Percentiles rank a stretch among this genome's conserved stretches.
Evolutionary conservation across 768 basidiomycete genomes (phyloP).

Genomic region (Auriscalpium vulgare): DNA sequence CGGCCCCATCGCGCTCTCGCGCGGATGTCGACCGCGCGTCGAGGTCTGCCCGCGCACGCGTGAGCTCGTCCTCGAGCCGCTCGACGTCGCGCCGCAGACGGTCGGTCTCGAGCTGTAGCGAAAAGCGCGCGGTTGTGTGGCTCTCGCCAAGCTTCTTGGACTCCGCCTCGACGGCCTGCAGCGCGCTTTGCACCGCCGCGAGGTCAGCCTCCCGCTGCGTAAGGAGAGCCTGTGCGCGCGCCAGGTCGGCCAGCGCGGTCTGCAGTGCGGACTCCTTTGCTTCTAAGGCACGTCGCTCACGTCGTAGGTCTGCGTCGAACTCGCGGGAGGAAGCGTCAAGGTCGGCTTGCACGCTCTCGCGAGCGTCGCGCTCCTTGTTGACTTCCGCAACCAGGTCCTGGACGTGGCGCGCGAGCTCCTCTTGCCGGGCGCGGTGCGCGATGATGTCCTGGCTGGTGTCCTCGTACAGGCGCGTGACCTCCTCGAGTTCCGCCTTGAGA

Average conservation of each 20-base stretch:
- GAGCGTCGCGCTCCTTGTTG: constrained; percentile 47
- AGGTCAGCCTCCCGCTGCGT: constrained; percentile 72
- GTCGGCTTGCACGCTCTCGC: constrained; percentile 46
- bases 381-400: constrained; percentile 63
- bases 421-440: constrained; percentile 63
- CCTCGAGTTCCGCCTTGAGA: constrained; percentile 59
- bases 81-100: constrained; percentile 78
- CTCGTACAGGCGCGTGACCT: constrained; percentile 60
- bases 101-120: constrained; percentile 85
- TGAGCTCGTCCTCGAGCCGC: constrained; percentile 70
- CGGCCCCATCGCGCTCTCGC: constrained; percentile 60
- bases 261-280: constrained; percentile 64
- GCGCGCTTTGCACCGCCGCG: constrained; percentile 56
- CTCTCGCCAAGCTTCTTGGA: constrained; percentile 77
- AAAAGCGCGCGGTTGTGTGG: constrained; percentile 75
- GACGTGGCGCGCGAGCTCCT: constrained; percentile 68
- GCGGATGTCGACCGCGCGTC: constrained; percentile 55
- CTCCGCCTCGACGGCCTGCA: constrained; percentile 69
- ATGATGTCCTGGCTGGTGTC: constrained; percentile 51
- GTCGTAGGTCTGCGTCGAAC: constrained; percentile 52
- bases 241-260: constrained; percentile 53
- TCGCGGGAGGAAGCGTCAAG: constrained; percentile 51
- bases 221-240: constrained; percentile 55
- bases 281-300: constrained; percentile 56
- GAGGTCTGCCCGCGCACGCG: constrained; percentile 61